Percentiles rank a stretch among this genome's conserved stretches.
Evolutionary conservation across 495 filamentous ascomycete genomes (phyloP).

Genomic region (Aspergillus avenaceus): DNA sequence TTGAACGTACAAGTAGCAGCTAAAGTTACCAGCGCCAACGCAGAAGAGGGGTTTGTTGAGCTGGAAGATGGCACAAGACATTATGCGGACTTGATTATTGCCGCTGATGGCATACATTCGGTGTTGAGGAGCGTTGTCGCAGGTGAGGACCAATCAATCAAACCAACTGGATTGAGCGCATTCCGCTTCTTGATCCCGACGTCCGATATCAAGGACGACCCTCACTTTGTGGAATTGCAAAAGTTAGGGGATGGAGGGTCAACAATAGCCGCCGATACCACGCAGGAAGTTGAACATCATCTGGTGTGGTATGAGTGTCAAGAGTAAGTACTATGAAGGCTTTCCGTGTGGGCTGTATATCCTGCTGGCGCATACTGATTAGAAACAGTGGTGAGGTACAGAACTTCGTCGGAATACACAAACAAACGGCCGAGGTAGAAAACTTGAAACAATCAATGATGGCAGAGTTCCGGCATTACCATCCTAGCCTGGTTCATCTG

Average conservation of each 20-base stretch:
- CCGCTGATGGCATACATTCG: conserved; percentile 48
- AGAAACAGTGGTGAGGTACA: conserved; percentile 29
- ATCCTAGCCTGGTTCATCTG: conserved; percentile 1
- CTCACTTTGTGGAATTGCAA: background rate
- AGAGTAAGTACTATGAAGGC: conserved; percentile 12
- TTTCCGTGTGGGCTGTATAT: background rate
- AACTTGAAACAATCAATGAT: background rate
- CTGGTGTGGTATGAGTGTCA: conserved; percentile 34
- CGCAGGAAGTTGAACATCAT: conserved; percentile 8
- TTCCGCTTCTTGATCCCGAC: conserved; percentile 25
- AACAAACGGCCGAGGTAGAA: background rate
- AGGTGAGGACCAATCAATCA: background rate
- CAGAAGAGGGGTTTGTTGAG: conserved; percentile 29
- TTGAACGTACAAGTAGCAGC: conserved; percentile 22
- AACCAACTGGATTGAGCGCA: conserved; percentile 14
- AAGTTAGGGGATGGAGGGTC: conserved; percentile 10
- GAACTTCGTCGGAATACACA: conserved; percentile 43
- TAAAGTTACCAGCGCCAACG: conserved; percentile 17
- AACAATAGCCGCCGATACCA: conserved; percentile 13
- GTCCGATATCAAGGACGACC: conserved; percentile 1
- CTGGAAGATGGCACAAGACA: conserved; percentile 28
- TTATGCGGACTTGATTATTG: conserved; percentile 42
- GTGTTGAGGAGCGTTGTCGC: conserved; percentile 20
- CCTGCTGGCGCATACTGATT: background rate
- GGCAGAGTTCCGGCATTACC: background rate